phyloP scores from a whole-genome alignment of 257 asterid genomes.

The Gynochthodes officinalis region DNA sequence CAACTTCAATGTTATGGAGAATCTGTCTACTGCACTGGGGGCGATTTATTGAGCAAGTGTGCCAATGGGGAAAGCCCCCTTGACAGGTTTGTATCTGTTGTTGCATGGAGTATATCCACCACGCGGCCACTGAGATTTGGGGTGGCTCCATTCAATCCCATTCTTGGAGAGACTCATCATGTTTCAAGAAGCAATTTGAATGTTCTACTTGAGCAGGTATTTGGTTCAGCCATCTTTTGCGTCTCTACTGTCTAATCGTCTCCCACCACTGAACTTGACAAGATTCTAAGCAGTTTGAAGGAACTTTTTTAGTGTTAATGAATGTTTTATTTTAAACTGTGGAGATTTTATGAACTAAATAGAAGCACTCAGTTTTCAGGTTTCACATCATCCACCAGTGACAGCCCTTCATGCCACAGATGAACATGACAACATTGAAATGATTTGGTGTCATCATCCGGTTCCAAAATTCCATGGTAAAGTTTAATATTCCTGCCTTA shows the following conservation, averaged over 20 bases:
- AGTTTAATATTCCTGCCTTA: not conserved
- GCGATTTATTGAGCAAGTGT: conserved; percentile 54
- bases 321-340: no score
- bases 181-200: conserved; percentile 60
- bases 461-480: conserved; percentile 64
- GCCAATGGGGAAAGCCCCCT: conserved; percentile 40
- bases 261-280: no score
- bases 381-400: conserved; percentile 92
- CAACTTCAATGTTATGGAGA: conserved; percentile 87
- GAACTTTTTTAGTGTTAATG: no score
- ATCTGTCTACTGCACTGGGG: conserved; percentile 46
- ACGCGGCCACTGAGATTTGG: conserved; percentile 70
- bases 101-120: conserved; percentile 83
- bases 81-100: conserved; percentile 50
- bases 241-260: no score
- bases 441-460: conserved; percentile 67
- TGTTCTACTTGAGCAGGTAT: conserved; percentile 78
- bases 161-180: conserved; percentile 95
- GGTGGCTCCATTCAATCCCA: conserved; percentile 79
- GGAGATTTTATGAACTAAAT: not conserved
- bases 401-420: conserved; percentile 84
- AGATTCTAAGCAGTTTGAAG: no score
- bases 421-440: conserved; percentile 51
- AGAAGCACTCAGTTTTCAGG: conserved; percentile 29
- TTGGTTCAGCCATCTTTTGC: no score